These are phyloP conservation scores for Sarocladium strictum DNA, from an alignment of 2,329 filamentous ascomycete genomes.

Conservation along the genomic window DNA sequence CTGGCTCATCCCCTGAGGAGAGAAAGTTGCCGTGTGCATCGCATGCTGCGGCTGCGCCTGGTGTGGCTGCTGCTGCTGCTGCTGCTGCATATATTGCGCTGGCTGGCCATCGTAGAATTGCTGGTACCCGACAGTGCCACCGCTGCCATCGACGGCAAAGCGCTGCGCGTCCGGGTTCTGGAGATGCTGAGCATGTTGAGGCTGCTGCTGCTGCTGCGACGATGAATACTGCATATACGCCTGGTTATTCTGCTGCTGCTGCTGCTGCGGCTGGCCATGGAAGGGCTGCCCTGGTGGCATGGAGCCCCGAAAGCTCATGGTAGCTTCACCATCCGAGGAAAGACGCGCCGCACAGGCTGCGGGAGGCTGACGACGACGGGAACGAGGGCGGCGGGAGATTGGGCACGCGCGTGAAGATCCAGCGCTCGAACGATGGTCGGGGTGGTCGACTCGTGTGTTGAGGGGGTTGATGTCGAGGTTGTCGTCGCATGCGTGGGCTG, in stretches of 20 bases:
- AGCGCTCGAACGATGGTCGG: not conserved
- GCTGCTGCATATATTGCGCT: constrained; percentile 16
- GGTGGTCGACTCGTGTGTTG: not conserved
- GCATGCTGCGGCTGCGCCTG: not conserved
- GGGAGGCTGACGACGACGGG: not conserved
- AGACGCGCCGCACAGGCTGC: constrained; percentile 7
- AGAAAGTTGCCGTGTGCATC: constrained; percentile 3
- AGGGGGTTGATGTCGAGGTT: not conserved
- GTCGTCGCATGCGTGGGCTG: constrained; percentile 1
- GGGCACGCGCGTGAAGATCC: not conserved
- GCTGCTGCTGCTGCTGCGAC: constrained; percentile 15
- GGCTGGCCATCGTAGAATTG: constrained; percentile 15
- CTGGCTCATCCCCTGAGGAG: constrained; percentile 13
- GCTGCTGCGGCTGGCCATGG: constrained; percentile 9
- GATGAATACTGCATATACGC: constrained; percentile 10
- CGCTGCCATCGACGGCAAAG: constrained; percentile 8
- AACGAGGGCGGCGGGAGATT: not conserved
- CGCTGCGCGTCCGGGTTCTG: constrained; percentile 11
- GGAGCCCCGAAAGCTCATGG: constrained; percentile 11
- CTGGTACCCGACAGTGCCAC: constrained; percentile 16
- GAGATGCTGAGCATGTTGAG: constrained; percentile 10
- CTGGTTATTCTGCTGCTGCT: constrained; percentile 10
- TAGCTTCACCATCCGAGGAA: constrained; percentile 4
- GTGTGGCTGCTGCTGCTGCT: constrained; percentile 13
- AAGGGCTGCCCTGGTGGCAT: constrained; percentile 12